These are phyloP conservation scores for Myxozyma sirexii DNA, from an alignment of 805 yeast species.

Conservation along the genomic window DNA sequence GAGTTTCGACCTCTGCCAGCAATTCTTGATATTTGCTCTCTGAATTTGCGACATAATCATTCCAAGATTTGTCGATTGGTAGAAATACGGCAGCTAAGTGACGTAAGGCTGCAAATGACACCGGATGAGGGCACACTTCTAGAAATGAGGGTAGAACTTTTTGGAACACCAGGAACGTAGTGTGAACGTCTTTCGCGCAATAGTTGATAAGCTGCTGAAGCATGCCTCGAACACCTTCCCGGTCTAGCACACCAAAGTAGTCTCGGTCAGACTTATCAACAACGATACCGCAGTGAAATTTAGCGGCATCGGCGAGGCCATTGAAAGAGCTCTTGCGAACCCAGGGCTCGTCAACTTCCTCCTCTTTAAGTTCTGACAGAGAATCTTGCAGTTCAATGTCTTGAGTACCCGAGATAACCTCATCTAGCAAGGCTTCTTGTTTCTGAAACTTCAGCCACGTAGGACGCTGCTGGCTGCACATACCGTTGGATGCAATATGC, in stretches of 20 bases:
- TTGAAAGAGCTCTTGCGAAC: slow-evolving; percentile 72
- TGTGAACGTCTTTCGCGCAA: slow-evolving; percentile 82
- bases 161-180: slow-evolving; percentile 70
- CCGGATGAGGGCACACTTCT: slow-evolving; percentile 84
- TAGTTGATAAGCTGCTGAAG: slow-evolving; percentile 68
- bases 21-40: slow-evolving; percentile 68
- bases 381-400: slow-evolving; percentile 9
- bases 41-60: slow-evolving; percentile 64
- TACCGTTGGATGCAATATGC: slow-evolving; percentile 87
- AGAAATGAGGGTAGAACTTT: slow-evolving; percentile 71
- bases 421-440: slow-evolving; percentile 27
- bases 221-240: slow-evolving; percentile 55
- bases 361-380: slow-evolving; percentile 8
- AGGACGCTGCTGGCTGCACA: slow-evolving; percentile 89
- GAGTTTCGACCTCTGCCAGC: slow-evolving; percentile 57
- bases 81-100: slow-evolving; percentile 72
- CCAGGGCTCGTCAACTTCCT: slow-evolving; percentile 66
- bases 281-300: slow-evolving; percentile 69
- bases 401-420: slow-evolving; percentile 27
- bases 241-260: slow-evolving; percentile 58
- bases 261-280: slow-evolving; percentile 72
- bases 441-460: slow-evolving; percentile 57
- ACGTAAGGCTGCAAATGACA: slow-evolving; percentile 83
- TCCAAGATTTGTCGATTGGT: slow-evolving; percentile 79
- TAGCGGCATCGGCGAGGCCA: slow-evolving; percentile 76